Conservation (phyloP, 2,329 filamentous ascomycete genomes). For the Diaporthe sp. region DNA sequence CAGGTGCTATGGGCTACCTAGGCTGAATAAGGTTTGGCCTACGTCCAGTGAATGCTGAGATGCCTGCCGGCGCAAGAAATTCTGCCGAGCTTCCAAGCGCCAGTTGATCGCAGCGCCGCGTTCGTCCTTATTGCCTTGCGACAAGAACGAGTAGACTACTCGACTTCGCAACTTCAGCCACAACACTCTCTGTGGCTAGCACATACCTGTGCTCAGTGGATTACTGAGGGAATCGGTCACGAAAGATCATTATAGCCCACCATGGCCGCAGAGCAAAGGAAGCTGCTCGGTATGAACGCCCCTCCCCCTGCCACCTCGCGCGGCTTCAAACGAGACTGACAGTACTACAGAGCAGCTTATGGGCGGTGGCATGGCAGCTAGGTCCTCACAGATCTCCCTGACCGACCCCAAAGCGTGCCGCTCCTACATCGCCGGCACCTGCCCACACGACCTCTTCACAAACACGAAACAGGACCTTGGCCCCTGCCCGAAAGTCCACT, state of each 20-base stretch:
- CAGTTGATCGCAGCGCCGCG: constrained; percentile 9
- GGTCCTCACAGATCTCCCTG: constrained; percentile 86
- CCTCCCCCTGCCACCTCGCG: constrained; percentile 13
- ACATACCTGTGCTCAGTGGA: neutral
- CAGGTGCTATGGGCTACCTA: neutral
- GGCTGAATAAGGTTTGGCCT: constrained; percentile 2
- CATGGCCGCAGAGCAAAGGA: constrained; percentile 98
- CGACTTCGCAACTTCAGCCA: neutral
- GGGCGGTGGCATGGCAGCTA: constrained; percentile 80
- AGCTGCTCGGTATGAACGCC: constrained; percentile 80
- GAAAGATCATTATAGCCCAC: constrained; percentile 41
- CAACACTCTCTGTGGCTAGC: neutral
- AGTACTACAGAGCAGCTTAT: constrained; percentile 95
- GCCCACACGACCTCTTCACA: constrained; percentile 98
- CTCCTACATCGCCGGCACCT: constrained; percentile 93
- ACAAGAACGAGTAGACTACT: neutral
- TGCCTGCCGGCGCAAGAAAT: constrained; percentile 50
- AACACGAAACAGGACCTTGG: constrained; percentile 99
- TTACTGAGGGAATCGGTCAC: neutral
- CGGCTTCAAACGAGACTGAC: constrained; percentile 36
- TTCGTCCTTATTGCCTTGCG: neutral
- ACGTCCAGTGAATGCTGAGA: neutral
- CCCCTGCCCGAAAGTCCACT: constrained; percentile 88
- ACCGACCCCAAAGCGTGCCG: constrained; percentile 95
- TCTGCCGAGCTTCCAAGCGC: constrained; percentile 19